Base-by-base conservation (phyloP, 75 land plant species). In the Cupressus sempervirens region DNA sequence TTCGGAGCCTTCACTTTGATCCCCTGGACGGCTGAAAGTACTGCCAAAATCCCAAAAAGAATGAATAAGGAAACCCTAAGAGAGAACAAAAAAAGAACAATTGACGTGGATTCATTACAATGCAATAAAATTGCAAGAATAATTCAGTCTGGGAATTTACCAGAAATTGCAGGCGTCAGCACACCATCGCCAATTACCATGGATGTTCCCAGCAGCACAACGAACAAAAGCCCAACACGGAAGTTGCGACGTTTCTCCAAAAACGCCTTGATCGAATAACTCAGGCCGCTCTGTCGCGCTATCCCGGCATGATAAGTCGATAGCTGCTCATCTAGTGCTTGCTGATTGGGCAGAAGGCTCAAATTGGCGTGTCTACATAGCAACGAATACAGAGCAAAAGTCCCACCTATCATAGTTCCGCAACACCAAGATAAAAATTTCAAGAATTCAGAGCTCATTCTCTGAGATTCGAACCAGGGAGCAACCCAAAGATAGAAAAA, bases 141-240 rank as follows among this genome's bases (percentile, higher is more conserved):
- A 13, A n/a, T 10, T 72, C 26, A 29, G n/a, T 20, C 53, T 50
- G 15, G 13, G 13, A 50, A 50, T 38, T n/a, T 90, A 94, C 96
- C 94, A 85, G 93, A 94, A 65, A 94, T 91, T 45, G 94, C 86
- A 81, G 94, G 94, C 30, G 93, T 94, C 12, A 94, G 85, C 52
- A 90, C 88, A 15, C 94, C 96, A 87, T 94, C 94, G 36, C 94
- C 91, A 32, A 94, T 91, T 34, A 94, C 91, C 94, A 94, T 93
- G 82, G 91, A 88, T 20, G 93, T 91, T 12, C 96, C 96, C 2
- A 89, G 76, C 36, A 94, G 84, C 41, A 94, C 94, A 14, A 93
- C 58, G 3, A 94, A 52, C 13, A 94, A 81, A 32, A 93, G 85
- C 3, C 83, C 81, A 38, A 83, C 79, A 0, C 88, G 89, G 18